Base-by-base conservation (phyloP, 2,329 filamentous ascomycete genomes). In the Trichoderma koningii region DNA sequence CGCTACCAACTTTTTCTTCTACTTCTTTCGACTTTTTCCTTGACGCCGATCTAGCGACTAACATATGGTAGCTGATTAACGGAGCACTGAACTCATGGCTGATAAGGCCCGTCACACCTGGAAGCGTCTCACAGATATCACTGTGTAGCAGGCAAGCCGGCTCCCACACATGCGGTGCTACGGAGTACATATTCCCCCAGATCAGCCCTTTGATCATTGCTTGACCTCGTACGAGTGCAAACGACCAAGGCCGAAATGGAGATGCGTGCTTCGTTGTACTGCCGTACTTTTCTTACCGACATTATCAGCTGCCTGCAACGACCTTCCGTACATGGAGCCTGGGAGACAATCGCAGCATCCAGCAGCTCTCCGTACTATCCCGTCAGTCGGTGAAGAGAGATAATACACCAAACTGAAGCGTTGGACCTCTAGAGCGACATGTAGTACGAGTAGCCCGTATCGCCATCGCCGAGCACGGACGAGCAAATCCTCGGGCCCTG, bases 251-350 rank as follows among this genome's bases (percentile, higher is more conserved):
- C 34, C n/a, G 23, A 50, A 34, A n/a, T 28, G 28, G 14, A 30
- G 38, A 42, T 53, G 59, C 59, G 59, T 52, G 47, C 38, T 62
- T 52, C 38, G n/a, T 62, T 50, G 59, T 51, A 62, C 59, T 62
- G 14, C 47, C 48, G 59, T 62, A 62, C 59, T 62, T 61, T 23
- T 61, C 57, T n/a, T 61, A 61, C 57, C 57, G 57, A 42, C 42
- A 19, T 23, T 41, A 47, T 61, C 47, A 52, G 57, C 57, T 56
- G 41, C 53, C 34, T 28, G 30, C 28, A 42, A 38, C 38, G 53
- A 34, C 5, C 44, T 17, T 30, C 28, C 50, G 30, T 7, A 38
- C n/a, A 44, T 26, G 56, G 44, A 34, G 7, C 3, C 34, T 30
- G 44, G 30, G 17, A 21, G 47, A 61, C 19, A 44, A 44, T 26